A percentile compares a stretch with the other conserved stretches of the same genome.
Evolutionary conservation across 129 eudicot genomes (phyloP).

Genomic region (Flaveria robusta): DNA sequence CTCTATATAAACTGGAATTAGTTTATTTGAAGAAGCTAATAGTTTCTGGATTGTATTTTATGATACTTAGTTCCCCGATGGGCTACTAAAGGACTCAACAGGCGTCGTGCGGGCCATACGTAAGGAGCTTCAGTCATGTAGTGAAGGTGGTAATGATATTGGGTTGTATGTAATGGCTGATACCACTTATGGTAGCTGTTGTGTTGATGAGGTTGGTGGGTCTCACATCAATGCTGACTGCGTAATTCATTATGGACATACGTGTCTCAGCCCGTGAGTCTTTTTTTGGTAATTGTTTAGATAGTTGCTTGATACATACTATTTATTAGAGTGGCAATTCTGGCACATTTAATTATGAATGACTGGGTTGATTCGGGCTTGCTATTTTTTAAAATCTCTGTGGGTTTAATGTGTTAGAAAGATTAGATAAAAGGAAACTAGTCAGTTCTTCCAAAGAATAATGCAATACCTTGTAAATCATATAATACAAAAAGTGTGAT

Average conservation of each 20-base stretch:
- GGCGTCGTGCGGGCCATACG: slow-evolving; percentile 60
- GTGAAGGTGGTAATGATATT: slow-evolving; percentile 31
- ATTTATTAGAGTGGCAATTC: neutral
- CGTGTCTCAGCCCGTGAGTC: slow-evolving; percentile 91
- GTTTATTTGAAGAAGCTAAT: slow-evolving; percentile 6
- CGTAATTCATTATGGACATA: slow-evolving; percentile 91
- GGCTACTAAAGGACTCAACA: slow-evolving; percentile 78
- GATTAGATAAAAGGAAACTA: neutral
- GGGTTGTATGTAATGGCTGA: slow-evolving; percentile 97
- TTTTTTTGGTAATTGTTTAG: slow-evolving; percentile 17
- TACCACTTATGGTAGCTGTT: slow-evolving; percentile 91
- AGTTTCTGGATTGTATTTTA: neutral
- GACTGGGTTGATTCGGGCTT: neutral
- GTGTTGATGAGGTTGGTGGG: slow-evolving; percentile 96
- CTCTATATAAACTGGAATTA: neutral
- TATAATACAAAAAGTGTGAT: neutral
- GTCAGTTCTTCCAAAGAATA: neutral
- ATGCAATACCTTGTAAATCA: neutral
- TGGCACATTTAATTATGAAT: neutral
- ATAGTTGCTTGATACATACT: neutral
- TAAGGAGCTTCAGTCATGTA: slow-evolving; percentile 44
- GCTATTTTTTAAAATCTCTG: neutral
- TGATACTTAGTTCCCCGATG: slow-evolving; percentile 77
- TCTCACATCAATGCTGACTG: slow-evolving; percentile 90
- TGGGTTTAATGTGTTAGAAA: neutral